These are phyloP conservation scores for Kwoniella sp. DNA, from an alignment of 768 basidiomycete genomes.

Conservation along the genomic window DNA sequence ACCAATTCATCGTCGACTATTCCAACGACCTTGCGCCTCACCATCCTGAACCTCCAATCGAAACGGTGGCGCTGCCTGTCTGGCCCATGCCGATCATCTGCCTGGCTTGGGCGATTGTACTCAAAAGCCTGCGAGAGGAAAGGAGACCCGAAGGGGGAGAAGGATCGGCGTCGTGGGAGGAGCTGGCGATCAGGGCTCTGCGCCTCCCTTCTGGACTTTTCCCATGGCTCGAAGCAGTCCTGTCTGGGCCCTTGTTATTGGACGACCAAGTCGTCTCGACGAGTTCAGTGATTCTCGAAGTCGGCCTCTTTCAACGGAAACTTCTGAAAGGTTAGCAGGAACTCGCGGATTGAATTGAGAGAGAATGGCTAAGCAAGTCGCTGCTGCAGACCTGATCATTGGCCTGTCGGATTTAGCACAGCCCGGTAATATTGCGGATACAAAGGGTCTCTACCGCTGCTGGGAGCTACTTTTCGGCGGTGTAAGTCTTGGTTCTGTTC, in stretches of 20 bases:
- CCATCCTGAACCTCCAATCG: slow-evolving; percentile 59
- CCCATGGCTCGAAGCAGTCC: slow-evolving; percentile 33
- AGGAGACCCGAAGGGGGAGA: slow-evolving; percentile 54
- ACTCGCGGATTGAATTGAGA: slow-evolving; percentile 2
- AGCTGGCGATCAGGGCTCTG: slow-evolving; percentile 59
- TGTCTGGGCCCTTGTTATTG: slow-evolving; percentile 58
- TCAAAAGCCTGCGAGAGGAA: slow-evolving; percentile 45
- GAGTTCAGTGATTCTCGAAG: slow-evolving; percentile 59
- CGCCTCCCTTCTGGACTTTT: slow-evolving; percentile 54
- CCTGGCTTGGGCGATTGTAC: slow-evolving; percentile 78
- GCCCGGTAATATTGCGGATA: slow-evolving; percentile 62
- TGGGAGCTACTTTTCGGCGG: slow-evolving; percentile 42
- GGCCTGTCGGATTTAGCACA: slow-evolving; percentile 68
- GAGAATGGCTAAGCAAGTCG: not conserved
- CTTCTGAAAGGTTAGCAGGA: slow-evolving; percentile 68
- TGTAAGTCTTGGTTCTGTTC: slow-evolving; percentile 32
- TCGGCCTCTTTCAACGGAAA: slow-evolving; percentile 66
- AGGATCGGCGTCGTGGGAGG: slow-evolving; percentile 58
- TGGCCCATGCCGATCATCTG: slow-evolving; percentile 68
- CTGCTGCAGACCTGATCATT: slow-evolving; percentile 64
- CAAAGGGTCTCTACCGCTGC: slow-evolving; percentile 33
- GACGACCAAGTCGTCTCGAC: slow-evolving; percentile 62
- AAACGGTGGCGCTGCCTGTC: slow-evolving; percentile 57
- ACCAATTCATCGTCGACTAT: slow-evolving; percentile 54
- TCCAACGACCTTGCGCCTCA: slow-evolving; percentile 51